These are phyloP conservation scores for Azolla pinnata DNA, from an alignment of 75 land plant genomes.

Conservation along the genomic window DNA sequence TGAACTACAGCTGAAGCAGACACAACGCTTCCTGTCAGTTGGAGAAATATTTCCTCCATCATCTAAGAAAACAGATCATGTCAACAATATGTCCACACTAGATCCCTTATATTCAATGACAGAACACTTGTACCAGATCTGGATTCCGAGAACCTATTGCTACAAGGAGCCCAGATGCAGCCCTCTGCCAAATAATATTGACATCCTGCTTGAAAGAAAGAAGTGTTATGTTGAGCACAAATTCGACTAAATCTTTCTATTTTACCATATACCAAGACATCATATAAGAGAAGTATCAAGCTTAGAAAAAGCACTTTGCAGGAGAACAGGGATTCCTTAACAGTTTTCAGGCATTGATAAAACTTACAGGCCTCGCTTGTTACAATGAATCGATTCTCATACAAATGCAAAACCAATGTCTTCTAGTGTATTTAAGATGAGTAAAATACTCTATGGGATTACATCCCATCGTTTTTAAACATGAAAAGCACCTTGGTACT, in stretches of 20 bases:
- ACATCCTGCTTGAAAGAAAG: constrained; percentile 40
- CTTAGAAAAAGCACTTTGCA: no score
- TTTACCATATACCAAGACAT: no score
- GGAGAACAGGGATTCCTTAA: no score
- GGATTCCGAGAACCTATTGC: constrained; percentile 79
- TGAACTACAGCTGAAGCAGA: constrained; percentile 77
- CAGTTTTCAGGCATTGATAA: no score
- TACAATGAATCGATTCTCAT: not conserved
- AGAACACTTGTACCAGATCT: constrained; percentile 53
- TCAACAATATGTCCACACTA: not conserved
- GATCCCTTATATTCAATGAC: no score
- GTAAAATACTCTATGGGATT: no score
- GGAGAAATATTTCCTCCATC: constrained; percentile 85
- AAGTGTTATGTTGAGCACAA: not conserved
- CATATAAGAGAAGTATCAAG: no score
- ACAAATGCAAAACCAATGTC: not conserved
- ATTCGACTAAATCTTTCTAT: not conserved
- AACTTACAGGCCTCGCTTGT: no score
- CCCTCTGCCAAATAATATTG: constrained; percentile 73
- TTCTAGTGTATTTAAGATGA: no score
- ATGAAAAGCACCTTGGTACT: constrained; percentile 56
- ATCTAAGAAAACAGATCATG: constrained; percentile 32
- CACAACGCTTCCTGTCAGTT: constrained; percentile 54
- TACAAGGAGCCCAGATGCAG: constrained; percentile 84
- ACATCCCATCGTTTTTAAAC: no score